Evolutionary conservation across 495 filamentous ascomycete genomes (phyloP).

Genomic region (Penicillium goetzii): DNA sequence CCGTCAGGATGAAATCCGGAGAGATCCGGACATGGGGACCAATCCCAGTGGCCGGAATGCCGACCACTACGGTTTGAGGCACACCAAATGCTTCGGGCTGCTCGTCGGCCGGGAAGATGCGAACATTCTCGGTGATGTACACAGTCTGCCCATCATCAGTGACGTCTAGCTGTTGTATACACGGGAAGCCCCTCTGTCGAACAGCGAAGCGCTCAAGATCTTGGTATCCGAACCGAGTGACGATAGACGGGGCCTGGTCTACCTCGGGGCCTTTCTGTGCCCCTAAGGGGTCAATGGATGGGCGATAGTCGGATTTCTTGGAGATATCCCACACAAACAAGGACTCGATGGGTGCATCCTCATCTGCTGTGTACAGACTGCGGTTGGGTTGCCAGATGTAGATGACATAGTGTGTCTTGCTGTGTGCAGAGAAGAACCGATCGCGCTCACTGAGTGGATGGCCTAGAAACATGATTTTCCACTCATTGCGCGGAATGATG

Average conservation of each 20-base stretch:
- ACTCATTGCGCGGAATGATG: slow-evolving; percentile 64
- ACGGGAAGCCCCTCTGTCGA: slow-evolving; percentile 59
- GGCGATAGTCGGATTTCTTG: slow-evolving; percentile 54
- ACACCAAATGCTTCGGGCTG: slow-evolving; percentile 11
- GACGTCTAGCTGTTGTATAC: slow-evolving; percentile 56
- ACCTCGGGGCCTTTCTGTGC: slow-evolving; percentile 37
- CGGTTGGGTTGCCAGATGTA: slow-evolving; percentile 70
- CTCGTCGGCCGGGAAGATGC: not conserved
- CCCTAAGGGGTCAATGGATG: slow-evolving; percentile 58
- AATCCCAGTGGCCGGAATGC: slow-evolving; percentile 55
- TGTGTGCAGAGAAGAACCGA: slow-evolving; percentile 69
- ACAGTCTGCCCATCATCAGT: slow-evolving; percentile 48
- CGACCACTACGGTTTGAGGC: slow-evolving; percentile 50
- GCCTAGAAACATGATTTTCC: slow-evolving; percentile 67
- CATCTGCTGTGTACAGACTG: slow-evolving; percentile 57
- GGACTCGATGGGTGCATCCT: slow-evolving; percentile 63
- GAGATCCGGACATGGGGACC: slow-evolving; percentile 45
- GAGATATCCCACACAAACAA: slow-evolving; percentile 72
- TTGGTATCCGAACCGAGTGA: slow-evolving; percentile 57
- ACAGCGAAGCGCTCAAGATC: slow-evolving; percentile 61
- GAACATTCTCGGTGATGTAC: slow-evolving; percentile 54
- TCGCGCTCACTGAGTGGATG: slow-evolving; percentile 62
- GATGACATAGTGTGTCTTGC: slow-evolving; percentile 62
- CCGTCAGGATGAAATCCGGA: slow-evolving; percentile 42
- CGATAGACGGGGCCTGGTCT: slow-evolving; percentile 51